Base-by-base conservation (phyloP, 495 filamentous ascomycete genomes). In the Bryoglossum gracile region DNA sequence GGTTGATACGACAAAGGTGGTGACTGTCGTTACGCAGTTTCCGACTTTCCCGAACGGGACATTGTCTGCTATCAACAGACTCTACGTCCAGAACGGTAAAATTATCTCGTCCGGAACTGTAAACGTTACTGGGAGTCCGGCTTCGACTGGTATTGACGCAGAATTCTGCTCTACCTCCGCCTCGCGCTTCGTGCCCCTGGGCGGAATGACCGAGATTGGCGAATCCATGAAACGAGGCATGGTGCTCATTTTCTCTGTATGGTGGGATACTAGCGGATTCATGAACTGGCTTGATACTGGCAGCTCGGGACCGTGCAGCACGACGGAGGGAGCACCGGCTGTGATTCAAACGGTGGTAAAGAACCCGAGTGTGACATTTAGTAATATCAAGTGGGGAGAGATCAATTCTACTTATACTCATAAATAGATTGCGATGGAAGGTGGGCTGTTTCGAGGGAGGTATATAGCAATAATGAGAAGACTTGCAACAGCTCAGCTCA, bases 221-320 rank as follows among this genome's bases (percentile, higher is more conserved):
- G 66, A 70, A 14, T 71, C 67, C 4, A 54, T 85, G 23, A 60
- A 64, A 0, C 60, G 1, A 13, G 77, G 76, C 28, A 83, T 84
- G 81, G 83, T 84, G 22, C 68, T 86, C 18, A 77, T 82, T 33
- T 68, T 87, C 62, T 74, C 69, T 56, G 58, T 86, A 39, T 86
- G 83, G 83, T 79, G 84, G 57, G 82, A 86, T 62, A 75, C 87
- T 66, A 67, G 72, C 58, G 67, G 73, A 65, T 74, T 85, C 68
- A 90, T 89, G 86, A 72, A 82, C 53, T 90, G 86, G 86, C 78
- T 91, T 57, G 86, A 89, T 72, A 79, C 78, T 61, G 73, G 65
- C 64, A 87, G 78, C 69, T 85, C 85, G 0, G 86, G 86, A 41
- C 73, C 75, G 53, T 91, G 86, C 67, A 46, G 73, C 32, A 71